Evolutionary conservation across 1,284 basidiomycete genomes (phyloP).

Genomic region (Fistulinella cinereoalba): DNA sequence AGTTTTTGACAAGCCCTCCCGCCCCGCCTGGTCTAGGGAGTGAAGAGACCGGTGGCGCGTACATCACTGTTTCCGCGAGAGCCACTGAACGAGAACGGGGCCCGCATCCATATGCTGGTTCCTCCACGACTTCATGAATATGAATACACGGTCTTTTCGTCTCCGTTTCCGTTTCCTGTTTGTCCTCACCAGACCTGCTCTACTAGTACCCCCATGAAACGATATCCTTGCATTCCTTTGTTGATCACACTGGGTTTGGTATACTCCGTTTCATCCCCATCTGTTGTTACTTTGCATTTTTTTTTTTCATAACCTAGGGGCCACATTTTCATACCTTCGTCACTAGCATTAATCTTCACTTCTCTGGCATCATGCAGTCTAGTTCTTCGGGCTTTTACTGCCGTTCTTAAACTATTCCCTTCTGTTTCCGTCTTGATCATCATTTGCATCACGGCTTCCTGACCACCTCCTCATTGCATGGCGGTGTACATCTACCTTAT

Average conservation of each 20-base stretch:
- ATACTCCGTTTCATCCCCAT: conserved; percentile 21
- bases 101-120: conserved; percentile 24
- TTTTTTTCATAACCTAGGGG: conserved; percentile 17
- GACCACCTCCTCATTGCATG: conserved; percentile 21
- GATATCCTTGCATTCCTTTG: conserved; percentile 28
- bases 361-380: conserved; percentile 32
- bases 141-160: conserved; percentile 10
- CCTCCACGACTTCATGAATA: conserved; percentile 32
- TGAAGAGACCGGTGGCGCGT: conserved; percentile 76
- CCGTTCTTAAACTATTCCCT: conserved; percentile 29
- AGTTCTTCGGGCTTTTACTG: conserved; percentile 19
- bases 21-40: conserved; percentile 64
- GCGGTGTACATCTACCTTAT: conserved; percentile 38
- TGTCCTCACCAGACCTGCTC: conserved; percentile 18
- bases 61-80: conserved; percentile 79
- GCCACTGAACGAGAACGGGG: conserved; percentile 58
- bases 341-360: conserved; percentile 31
- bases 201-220: conserved; percentile 27
- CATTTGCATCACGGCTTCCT: conserved; percentile 25
- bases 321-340: conserved; percentile 31
- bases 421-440: conserved; percentile 19
- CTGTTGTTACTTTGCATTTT: conserved; percentile 25
- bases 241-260: conserved; percentile 21
- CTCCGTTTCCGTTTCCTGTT: neutral
- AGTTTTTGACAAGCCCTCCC: conserved; percentile 50